Evolutionary conservation across 2,329 filamentous ascomycete genomes (phyloP).

Genomic region (Daldinia sp.): DNA sequence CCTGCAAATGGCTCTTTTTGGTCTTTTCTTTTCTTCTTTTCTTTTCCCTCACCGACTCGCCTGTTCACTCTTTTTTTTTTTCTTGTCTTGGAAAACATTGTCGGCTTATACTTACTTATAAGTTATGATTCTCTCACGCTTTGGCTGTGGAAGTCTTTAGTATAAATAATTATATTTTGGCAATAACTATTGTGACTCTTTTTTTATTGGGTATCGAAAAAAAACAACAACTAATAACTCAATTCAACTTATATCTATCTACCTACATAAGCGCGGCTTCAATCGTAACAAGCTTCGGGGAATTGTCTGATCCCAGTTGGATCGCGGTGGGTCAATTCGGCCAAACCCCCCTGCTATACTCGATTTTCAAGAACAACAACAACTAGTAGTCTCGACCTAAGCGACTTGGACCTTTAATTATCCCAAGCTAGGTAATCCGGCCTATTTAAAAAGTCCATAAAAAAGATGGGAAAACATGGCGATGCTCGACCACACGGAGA

Average conservation of each 20-base stretch:
- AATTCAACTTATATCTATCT: neutral
- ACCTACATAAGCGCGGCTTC: neutral
- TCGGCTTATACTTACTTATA: slow-evolving; percentile 9
- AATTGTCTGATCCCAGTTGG: neutral
- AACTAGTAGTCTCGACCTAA: too few relatives aligned
- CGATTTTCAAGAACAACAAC: neutral
- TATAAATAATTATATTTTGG: neutral
- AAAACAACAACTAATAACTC: neutral
- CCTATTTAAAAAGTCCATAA: too few relatives aligned
- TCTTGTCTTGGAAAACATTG: neutral
- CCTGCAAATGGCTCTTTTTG: neutral
- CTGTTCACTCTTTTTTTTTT: neutral
- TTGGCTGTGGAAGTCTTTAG: too few relatives aligned
- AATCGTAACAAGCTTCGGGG: neutral
- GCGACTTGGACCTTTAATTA: neutral
- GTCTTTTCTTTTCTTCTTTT: neutral
- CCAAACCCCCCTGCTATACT: neutral
- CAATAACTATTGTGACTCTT: neutral
- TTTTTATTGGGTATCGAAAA: neutral
- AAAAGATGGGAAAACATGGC: slow-evolving; percentile 3
- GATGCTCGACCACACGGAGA: slow-evolving; percentile 11
- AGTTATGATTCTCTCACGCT: neutral
- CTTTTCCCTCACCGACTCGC: slow-evolving; percentile 28
- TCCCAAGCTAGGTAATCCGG: neutral
- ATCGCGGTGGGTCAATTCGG: neutral